A percentile compares a stretch with the other conserved stretches of the same genome.
Conservation (phyloP, 208 protist genomes). For the Crithidia expoeki region DNA sequence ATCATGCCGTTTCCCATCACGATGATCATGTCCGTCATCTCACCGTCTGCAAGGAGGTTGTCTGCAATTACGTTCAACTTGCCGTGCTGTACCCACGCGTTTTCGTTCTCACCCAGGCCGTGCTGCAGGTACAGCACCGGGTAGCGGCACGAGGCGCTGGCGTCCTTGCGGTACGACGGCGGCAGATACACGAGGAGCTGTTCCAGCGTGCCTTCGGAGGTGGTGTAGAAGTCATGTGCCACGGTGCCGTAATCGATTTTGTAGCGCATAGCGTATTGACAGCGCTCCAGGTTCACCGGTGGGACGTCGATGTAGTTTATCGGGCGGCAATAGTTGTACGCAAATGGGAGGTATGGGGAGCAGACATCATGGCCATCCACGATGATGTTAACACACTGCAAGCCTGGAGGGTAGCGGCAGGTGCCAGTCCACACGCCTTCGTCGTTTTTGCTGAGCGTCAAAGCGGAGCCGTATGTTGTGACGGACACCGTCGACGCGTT, state of each 20-base stretch:
- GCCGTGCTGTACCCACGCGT: constrained; percentile 35
- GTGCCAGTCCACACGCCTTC: constrained; percentile 17
- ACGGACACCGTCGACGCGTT: constrained; percentile 19
- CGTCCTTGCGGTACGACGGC: constrained; percentile 20
- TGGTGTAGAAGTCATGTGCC: constrained; percentile 17
- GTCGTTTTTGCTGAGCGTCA: constrained; percentile 3
- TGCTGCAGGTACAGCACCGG: constrained; percentile 36
- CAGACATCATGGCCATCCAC: constrained; percentile 32
- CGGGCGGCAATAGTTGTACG: constrained; percentile 29
- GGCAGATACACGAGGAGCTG: constrained; percentile 27
- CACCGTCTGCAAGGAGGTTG: constrained; percentile 38
- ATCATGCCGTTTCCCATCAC: constrained; percentile 37
- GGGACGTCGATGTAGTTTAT: constrained; percentile 40
- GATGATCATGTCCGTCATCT: constrained; percentile 31
- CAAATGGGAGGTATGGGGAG: constrained; percentile 30
- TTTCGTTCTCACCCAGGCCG: constrained; percentile 41
- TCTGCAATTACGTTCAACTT: constrained; percentile 47
- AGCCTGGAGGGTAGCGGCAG: constrained; percentile 7
- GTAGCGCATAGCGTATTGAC: constrained; percentile 2
- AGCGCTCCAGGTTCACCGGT: constrained; percentile 6
- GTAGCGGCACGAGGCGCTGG: constrained; percentile 19
- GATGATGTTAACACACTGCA: constrained; percentile 28
- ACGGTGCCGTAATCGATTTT: constrained; percentile 22
- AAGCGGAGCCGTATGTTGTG: not conserved
- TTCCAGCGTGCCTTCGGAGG: constrained; percentile 17